These are phyloP conservation scores for Nicotiana tomentosiformis DNA, from an alignment of 257 asterid species.

Conservation along the genomic window DNA sequence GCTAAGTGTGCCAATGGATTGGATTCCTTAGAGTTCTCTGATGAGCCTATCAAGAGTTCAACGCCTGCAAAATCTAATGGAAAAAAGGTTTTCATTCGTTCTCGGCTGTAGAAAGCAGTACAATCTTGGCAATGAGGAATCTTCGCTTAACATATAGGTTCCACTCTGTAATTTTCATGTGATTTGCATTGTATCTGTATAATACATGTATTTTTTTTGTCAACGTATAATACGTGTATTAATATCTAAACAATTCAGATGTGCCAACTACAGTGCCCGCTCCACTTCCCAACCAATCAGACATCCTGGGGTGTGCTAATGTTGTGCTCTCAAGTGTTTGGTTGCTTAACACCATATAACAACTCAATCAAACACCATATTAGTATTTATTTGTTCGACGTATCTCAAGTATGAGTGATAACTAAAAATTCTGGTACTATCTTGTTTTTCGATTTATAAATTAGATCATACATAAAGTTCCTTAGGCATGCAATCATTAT, in stretches of 20 bases:
- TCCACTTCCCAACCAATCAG: not conserved
- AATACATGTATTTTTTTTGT: not conserved
- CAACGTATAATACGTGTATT: not conserved
- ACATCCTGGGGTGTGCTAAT: no score
- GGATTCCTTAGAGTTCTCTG: slow-evolving; percentile 29
- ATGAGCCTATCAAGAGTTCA: slow-evolving; percentile 37
- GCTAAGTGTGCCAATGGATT: slow-evolving; percentile 23
- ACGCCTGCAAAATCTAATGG: slow-evolving; percentile 18
- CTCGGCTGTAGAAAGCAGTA: slow-evolving; percentile 39
- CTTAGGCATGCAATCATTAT: no score
- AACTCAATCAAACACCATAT: no score
- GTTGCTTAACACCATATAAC: no score
- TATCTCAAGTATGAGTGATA: no score
- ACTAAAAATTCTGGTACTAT: no score
- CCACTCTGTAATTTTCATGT: not conserved
- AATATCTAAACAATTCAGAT: not conserved
- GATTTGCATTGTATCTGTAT: not conserved
- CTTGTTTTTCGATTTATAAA: no score
- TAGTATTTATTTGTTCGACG: no score
- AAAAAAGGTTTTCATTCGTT: slow-evolving; percentile 56
- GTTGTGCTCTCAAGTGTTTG: no score
- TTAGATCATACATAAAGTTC: no score
- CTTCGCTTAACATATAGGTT: not conserved
- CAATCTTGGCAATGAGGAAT: not conserved
- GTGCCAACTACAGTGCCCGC: not conserved